These are phyloP conservation scores for Sphagnum magellanicum DNA, from an alignment of 228 moss, liverwort and hornwort genomes.

Conservation along the genomic window DNA sequence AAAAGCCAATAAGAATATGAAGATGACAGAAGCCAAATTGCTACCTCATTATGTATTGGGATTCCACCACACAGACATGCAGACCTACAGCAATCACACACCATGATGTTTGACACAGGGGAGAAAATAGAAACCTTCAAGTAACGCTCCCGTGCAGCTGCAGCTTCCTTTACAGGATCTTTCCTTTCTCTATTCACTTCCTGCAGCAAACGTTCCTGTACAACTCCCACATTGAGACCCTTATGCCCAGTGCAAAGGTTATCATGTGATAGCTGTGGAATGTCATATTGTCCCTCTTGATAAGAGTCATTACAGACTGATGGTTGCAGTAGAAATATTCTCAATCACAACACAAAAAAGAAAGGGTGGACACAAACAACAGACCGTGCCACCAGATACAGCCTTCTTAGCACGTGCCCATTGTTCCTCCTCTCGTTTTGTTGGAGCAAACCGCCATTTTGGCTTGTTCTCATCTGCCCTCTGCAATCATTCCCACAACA, in stretches of 20 bases:
- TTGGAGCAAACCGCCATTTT: conserved; percentile 76
- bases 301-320: too few species aligned
- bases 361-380: conserved; percentile 4
- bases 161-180: conserved; percentile 52
- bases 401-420: conserved; percentile 84
- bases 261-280: too few species aligned
- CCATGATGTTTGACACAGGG: too few species aligned
- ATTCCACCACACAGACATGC: too few species aligned
- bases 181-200: conserved; percentile 42
- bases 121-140: conserved; percentile 27
- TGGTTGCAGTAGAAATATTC: not conserved
- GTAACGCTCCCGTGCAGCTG: conserved; percentile 59
- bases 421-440: conserved; percentile 84
- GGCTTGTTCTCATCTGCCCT: conserved; percentile 31
- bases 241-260: not conserved
- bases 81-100: too few species aligned
- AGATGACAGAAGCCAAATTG: too few species aligned
- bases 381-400: conserved; percentile 62
- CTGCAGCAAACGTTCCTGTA: conserved; percentile 47
- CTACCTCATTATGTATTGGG: too few species aligned
- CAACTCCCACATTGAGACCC: not conserved
- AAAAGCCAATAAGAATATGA: too few species aligned
- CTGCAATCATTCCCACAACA: conserved; percentile 20
- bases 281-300: too few species aligned
- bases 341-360: not conserved